Percentiles rank a stretch among this genome's conserved stretches.
Evolutionary conservation across 495 filamentous ascomycete species (phyloP).

Genomic region (Durotheca rogersii): DNA sequence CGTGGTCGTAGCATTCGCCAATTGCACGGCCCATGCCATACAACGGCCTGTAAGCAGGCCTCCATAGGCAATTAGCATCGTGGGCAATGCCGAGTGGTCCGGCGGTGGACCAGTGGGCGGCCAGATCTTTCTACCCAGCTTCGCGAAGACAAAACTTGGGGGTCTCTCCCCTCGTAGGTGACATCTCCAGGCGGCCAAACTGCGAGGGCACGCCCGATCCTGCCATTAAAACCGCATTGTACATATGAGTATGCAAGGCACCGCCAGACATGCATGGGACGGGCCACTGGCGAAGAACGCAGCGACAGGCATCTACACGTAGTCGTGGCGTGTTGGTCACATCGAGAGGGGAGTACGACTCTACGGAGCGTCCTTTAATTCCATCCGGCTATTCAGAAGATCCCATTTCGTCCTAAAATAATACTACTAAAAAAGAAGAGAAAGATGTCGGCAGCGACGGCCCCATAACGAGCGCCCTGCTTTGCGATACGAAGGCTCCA

Average conservation of each 20-base stretch:
- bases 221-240: slow-evolving; percentile 20
- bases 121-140: slow-evolving; percentile 21
- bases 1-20: no score
- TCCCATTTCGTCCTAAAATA: neutral
- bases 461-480: neutral
- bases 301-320: slow-evolving; percentile 5
- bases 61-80: neutral
- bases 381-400: neutral
- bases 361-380: slow-evolving; percentile 14
- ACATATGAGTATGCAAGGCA: slow-evolving; percentile 36
- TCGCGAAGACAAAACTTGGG: slow-evolving; percentile 13
- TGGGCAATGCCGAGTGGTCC: slow-evolving; percentile 6
- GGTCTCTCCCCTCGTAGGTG: neutral
- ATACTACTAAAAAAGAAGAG: no score
- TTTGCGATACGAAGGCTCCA: neutral
- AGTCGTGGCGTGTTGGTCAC: slow-evolving; percentile 24
- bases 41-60: neutral
- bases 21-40: no score
- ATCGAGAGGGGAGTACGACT: slow-evolving; percentile 22
- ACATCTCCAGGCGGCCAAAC: neutral
- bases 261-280: slow-evolving; percentile 25
- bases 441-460: slow-evolving; percentile 4
- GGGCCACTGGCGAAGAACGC: slow-evolving; percentile 18
- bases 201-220: slow-evolving; percentile 20
- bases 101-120: slow-evolving; percentile 6